Evolutionary conservation across 2,329 filamentous ascomycete species (phyloP), one percentile per base, ranked within the genome.

Genomic region (Pestalotiopsis sp.): DNA sequence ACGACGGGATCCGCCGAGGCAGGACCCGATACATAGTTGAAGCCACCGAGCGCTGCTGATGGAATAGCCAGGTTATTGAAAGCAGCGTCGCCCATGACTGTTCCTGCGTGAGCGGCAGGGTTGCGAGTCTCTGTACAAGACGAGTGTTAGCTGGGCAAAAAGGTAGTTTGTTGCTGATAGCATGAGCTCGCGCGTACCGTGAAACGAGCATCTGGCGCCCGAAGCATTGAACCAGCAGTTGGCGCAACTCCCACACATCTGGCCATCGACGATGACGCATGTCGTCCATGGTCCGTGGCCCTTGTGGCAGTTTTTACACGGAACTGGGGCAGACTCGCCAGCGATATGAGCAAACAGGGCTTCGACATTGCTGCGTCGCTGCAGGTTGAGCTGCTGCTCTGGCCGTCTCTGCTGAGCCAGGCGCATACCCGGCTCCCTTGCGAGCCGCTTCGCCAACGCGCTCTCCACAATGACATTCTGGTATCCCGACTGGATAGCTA

Each of bases 201-300:
- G 88, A 74, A 89, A 90, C 14, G 87, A 89, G 70, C 88, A 90
- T 65, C 87, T 79, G 11, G 86, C 83, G 11, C 87, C 87, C 65
- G 86, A 89, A 7, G 87, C 87, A 68, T 90, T 90, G 77, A 87
- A 90, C 87, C 88, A 90, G 75, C 88, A 90, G 74, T 90, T 90
- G 68, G 87, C 84, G 70, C 88, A 90, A 73, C 86, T 89, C 11
- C 88, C 87, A 69, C 86, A 89, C 85, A 90, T 87, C 74, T 88
- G 85, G 1, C 87, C 87, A 62, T 85, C 84, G 25, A 87, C 85
- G n/a, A 89, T 80, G n/a, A 90, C 82, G 71, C 88, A 90, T 17
- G 82, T 81, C 1, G 81, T 86, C 87, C 87, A 90, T 0, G 88
- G 87, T 0, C 88, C 88, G 69, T 89, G 86, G 4, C 86, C 86